These are phyloP conservation scores for Citrus medica DNA, from an alignment of 345 rosid genomes.

Conservation along the genomic window DNA sequence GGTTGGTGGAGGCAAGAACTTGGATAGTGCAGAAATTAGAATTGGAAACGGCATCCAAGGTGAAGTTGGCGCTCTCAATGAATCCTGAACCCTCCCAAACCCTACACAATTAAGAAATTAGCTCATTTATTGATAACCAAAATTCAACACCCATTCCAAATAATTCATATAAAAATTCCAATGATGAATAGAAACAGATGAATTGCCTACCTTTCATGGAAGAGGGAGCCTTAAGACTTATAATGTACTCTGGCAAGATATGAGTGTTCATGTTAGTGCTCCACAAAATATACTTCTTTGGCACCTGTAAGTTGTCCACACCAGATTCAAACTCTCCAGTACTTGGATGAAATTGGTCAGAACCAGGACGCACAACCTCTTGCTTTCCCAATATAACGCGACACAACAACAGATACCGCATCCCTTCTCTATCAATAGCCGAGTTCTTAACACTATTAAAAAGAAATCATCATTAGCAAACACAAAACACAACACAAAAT, in stretches of 20 bases:
- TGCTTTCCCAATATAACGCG: slow-evolving; percentile 64
- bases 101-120: slow-evolving; percentile 24
- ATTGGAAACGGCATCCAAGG: slow-evolving; percentile 82
- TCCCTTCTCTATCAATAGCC: slow-evolving; percentile 46
- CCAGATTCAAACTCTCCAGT: slow-evolving; percentile 70
- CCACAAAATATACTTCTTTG: slow-evolving; percentile 71
- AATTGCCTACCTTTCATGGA: slow-evolving; percentile 37
- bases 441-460: slow-evolving; percentile 45
- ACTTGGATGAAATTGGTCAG: slow-evolving; percentile 51
- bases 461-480: not conserved
- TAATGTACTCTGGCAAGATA: slow-evolving; percentile 58
- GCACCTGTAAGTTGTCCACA: slow-evolving; percentile 46
- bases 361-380: slow-evolving; percentile 57
- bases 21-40: slow-evolving; percentile 53
- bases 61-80: slow-evolving; percentile 42
- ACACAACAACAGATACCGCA: slow-evolving; percentile 65
- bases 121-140: not conserved
- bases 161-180: too few relatives aligned
- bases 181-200: not conserved
- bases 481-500: not conserved
- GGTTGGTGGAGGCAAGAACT: slow-evolving; percentile 43
- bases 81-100: slow-evolving; percentile 17
- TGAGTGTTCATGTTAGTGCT: slow-evolving; percentile 66
- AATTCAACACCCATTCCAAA: not conserved
- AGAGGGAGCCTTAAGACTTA: slow-evolving; percentile 57